These are phyloP conservation scores for Phytophthora vignae DNA, from an alignment of 352 stramenopile species.

Conservation along the genomic window DNA sequence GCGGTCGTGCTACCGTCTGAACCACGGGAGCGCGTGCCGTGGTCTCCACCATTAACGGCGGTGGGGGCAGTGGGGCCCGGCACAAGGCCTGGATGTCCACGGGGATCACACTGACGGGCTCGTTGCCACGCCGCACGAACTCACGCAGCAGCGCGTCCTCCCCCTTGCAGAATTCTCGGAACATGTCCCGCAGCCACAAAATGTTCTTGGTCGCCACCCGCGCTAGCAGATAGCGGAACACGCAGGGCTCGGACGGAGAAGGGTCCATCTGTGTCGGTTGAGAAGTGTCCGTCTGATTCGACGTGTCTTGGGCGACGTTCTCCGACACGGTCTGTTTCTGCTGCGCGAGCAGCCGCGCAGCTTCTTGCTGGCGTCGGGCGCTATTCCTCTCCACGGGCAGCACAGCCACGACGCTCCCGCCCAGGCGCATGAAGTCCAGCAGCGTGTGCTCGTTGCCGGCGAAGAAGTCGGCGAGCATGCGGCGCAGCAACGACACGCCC, in stretches of 20 bases:
- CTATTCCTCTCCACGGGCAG: constrained; percentile 29
- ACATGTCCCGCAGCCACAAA: constrained; percentile 41
- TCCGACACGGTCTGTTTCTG: neutral
- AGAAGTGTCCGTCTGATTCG: neutral
- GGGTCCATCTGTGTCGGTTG: neutral
- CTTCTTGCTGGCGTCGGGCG: constrained; percentile 10
- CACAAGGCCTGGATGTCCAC: constrained; percentile 30
- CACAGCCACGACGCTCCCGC: constrained; percentile 40
- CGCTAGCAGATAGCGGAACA: constrained; percentile 33
- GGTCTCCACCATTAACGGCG: constrained; percentile 6
- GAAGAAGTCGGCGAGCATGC: constrained; percentile 39
- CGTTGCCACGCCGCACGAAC: constrained; percentile 30
- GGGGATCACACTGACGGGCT: constrained; percentile 40
- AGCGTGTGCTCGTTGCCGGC: constrained; percentile 38
- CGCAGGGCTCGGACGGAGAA: constrained; percentile 2
- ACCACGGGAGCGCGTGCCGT: neutral
- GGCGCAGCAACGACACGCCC: constrained; percentile 39
- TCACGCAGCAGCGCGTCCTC: constrained; percentile 26
- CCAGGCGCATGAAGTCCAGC: constrained; percentile 43
- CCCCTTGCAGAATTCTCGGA: constrained; percentile 40
- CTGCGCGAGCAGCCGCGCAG: constrained; percentile 21
- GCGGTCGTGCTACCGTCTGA: neutral
- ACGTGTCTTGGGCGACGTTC: neutral
- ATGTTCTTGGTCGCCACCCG: constrained; percentile 54
- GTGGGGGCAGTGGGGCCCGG: constrained; percentile 14